A percentile compares a stretch with the other conserved stretches of the same genome.
These are phyloP conservation scores for Cucurbita moschata DNA, from an alignment of 306 rosid genomes.

Conservation along the genomic window DNA sequence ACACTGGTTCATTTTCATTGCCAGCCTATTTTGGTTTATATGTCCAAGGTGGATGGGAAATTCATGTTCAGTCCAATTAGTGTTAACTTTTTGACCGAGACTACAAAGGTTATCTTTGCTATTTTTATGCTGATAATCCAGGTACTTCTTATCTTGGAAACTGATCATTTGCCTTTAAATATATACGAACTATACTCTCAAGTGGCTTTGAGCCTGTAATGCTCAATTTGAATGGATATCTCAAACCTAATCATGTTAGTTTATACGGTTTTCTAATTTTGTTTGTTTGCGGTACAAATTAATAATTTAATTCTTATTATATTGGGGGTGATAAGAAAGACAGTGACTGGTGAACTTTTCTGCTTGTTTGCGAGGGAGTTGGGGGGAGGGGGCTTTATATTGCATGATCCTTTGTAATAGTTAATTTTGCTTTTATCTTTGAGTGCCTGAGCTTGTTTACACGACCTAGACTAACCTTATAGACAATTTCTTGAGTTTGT, in stretches of 20 bases:
- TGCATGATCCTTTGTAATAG: no score
- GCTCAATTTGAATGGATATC: not conserved
- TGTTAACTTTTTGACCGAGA: constrained; percentile 91
- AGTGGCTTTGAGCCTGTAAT: not conserved
- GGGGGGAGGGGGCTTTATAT: no score
- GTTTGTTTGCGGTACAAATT: not conserved
- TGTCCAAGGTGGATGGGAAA: constrained; percentile 99
- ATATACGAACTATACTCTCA: not conserved
- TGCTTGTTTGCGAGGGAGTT: not conserved
- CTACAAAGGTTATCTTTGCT: constrained; percentile 81
- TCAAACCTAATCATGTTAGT: not conserved
- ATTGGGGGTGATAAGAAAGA: not conserved
- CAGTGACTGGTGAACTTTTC: not conserved
- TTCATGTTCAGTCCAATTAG: constrained; percentile 96
- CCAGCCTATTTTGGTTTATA: constrained; percentile 96
- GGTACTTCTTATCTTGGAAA: constrained; percentile 29
- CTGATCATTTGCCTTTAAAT: not conserved
- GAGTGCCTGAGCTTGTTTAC: not conserved
- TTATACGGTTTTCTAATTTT: not conserved
- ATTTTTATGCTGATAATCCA: constrained; percentile 75
- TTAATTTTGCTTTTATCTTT: not conserved
- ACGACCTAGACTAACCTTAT: not conserved
- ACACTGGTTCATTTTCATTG: constrained; percentile 9
- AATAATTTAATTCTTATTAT: not conserved
- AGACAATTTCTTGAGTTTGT: not conserved